phyloP scores from a whole-genome alignment of 495 filamentous ascomycete species.

The Penicillium canariense region DNA sequence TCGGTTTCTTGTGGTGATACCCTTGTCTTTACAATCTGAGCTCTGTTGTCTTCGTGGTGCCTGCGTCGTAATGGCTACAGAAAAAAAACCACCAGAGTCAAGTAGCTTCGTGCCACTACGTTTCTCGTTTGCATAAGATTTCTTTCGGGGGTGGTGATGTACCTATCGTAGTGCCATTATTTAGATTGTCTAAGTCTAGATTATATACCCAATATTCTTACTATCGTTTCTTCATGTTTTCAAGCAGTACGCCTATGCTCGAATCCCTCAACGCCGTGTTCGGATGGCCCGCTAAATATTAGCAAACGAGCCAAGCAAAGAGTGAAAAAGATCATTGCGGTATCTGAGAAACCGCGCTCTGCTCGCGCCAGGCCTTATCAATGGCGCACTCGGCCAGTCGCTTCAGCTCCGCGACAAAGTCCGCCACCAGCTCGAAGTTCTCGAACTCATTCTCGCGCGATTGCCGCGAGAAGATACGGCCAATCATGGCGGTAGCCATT shows the following conservation, averaged over 20 bases:
- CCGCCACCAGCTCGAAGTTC: constrained; percentile 46
- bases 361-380: constrained; percentile 43
- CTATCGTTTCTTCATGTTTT: not conserved
- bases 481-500: constrained; percentile 42
- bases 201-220: not conserved
- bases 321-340: not conserved
- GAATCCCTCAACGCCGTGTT: not conserved
- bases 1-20: not conserved
- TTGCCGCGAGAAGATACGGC: constrained; percentile 39
- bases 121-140: not conserved
- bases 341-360: constrained; percentile 16
- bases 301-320: not conserved
- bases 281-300: no score
- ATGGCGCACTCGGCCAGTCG: constrained; percentile 43
- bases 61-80: no score
- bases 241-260: not conserved
- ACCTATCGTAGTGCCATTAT: not conserved
- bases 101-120: not conserved
- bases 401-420: constrained; percentile 48
- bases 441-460: constrained; percentile 41
- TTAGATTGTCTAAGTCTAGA: not conserved
- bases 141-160: not conserved
- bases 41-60: not conserved
- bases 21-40: constrained; percentile 20
- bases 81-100: no score